Base-by-base conservation (phyloP, 1,139 yeast genomes). In the Hemisphaericaspora lyxosophila region DNA sequence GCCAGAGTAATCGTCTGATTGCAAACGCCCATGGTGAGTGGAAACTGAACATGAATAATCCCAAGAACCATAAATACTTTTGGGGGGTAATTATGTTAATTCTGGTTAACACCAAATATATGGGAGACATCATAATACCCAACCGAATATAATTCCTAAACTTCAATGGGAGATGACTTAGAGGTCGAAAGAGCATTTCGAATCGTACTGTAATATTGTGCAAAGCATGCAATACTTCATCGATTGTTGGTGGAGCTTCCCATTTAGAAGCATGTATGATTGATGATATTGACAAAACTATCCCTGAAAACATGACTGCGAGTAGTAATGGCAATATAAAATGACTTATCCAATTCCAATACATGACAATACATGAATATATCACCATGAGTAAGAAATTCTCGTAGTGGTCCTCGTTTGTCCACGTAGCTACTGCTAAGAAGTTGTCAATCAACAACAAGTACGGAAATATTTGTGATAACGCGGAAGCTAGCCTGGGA, bases 21-120 rank as follows among this genome's bases (percentile, higher is more conserved):
- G 80, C 72, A 43, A 69, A 70, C 17, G 75, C 64, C 78, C 79
- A 76, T 0, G 79, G 66, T 0, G 82, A 70, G 47, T 78, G 78
- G 50, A 70, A 77, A 0, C 78, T 70, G n/a, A 75, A 60, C 2
- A 62, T 29, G 14, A 70, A 57, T 2, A 75, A 43, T 0, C 80
- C 77, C 5, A 55, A 36, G 9, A 67, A 36, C 64, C 75, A 60
- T 2, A 68, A 44, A 24, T 59, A 61, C 13, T 61, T 56, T 31
- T 64, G 66, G 0, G 73, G 68, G 8, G 67, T 50, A 5, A 75
- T 42, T 4, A 75, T 36, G n/a, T 11, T 2, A 14, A 57, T 56
- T 34, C 59, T 66, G 44, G 70, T 53, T 3, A 73, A 17, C 7
- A 67, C 37, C 7, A 70, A 52, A 46, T 79, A 78, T 1, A 75